phyloP scores from a whole-genome alignment of 176 grass and related monocot genomes.

The Alloteropsis semialata region DNA sequence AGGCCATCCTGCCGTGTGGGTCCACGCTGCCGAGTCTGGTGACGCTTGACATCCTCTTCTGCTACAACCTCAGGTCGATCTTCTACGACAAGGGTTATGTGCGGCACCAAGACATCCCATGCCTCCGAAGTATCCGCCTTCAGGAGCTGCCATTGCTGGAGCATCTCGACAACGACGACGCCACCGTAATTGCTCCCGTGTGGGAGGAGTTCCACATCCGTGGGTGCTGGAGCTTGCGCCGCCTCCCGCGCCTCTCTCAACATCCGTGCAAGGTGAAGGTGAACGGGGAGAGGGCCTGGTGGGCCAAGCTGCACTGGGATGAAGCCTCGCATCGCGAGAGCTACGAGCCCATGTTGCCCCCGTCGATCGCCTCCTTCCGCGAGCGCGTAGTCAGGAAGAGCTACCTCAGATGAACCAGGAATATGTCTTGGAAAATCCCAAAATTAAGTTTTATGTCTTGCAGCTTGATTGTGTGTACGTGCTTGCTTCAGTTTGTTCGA shows the following conservation, averaged over 20 bases:
- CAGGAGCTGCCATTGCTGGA: background rate
- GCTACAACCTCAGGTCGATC: conserved; percentile 18
- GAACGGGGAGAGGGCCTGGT: background rate
- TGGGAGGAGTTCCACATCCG: conserved; percentile 14
- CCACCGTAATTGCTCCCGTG: rapidly evolving
- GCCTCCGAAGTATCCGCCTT: background rate
- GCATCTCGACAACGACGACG: background rate
- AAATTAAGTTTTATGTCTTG: too few relatives aligned
- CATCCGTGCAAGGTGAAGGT: background rate
- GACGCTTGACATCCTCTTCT: background rate
- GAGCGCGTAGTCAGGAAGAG: background rate
- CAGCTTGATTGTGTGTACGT: too few relatives aligned
- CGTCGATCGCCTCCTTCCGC: background rate
- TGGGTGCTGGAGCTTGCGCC: conserved; percentile 9
- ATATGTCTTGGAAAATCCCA: too few relatives aligned
- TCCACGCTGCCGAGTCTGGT: background rate
- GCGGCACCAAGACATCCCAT: too few relatives aligned
- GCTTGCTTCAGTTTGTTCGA: too few relatives aligned
- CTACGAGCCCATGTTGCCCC: background rate
- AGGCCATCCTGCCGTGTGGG: rapidly evolving
- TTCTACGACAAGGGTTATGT: too few relatives aligned
- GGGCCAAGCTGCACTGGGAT: background rate
- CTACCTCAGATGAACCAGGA: conserved; percentile 37
- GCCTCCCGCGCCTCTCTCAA: background rate
- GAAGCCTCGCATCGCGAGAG: rapidly evolving